Base-by-base conservation (phyloP, 2,329 filamentous ascomycete species). In the Rhynchosporium agropyri region DNA sequence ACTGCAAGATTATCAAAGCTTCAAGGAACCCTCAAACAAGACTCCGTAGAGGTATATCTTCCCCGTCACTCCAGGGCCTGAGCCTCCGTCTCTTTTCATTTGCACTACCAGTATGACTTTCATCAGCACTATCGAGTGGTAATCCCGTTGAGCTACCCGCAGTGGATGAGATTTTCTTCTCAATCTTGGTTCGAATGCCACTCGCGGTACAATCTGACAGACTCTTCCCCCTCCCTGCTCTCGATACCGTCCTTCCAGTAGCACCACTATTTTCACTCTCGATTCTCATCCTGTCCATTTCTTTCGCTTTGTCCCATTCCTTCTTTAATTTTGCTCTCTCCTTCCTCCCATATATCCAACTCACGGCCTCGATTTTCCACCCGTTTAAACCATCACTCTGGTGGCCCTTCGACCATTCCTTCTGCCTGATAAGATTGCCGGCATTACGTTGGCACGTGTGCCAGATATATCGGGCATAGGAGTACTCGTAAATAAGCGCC, bases 341-440 rank as follows among this genome's bases (percentile, higher is more conserved):
- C 8, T 59, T 59, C n/a, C 57, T 51, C 12, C 57, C 45, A 50
- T 59, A 59, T 38, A 59, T 59, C 46, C 48, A 42, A 20, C 33
- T 50, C 8, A 59, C 57, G 40, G 29, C 45, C 43, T 58, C 45
- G 20, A 49, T 48, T 10, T 33, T 38, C 43, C 36, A 10, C 1
- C 43, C 33, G 28, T 58, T 40, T 4, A 58, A 40, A 8, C 42
- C 56, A 40, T 58, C 56, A n/a, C 56, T 58, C 43, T 58, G 48
- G 4, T 31, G 38, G 12, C 38, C 38, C 29, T 45, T 45, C 12
- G 38, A 15, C 6, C 12, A n/a, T 5, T 45, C 40, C 6, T 26
- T 33, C 20, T 28, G 40, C 40, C 31, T 45, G 6, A 13, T 20
- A 54, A 54, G 26, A 20, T 56, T 56, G 5, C 20, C 20, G 13